These are phyloP conservation scores for Aspergillus clavatus DNA, from an alignment of 2,329 filamentous ascomycete species.

Conservation along the genomic window DNA sequence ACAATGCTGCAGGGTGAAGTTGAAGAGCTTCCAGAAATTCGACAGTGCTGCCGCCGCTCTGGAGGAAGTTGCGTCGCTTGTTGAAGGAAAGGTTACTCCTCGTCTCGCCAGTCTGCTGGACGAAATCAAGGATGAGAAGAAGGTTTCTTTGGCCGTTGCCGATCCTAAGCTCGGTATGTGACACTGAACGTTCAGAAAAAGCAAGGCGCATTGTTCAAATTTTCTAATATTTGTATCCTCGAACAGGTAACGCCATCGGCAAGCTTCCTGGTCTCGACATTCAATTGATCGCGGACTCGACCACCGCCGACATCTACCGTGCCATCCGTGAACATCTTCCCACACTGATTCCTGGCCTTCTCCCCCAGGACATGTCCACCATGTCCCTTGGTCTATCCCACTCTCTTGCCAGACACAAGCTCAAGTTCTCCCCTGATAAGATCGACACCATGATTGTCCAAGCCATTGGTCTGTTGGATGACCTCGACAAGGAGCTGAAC, in stretches of 20 bases:
- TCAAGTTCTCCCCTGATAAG: constrained; percentile 98
- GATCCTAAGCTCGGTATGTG: constrained; percentile 74
- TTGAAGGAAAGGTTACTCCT: constrained; percentile 91
- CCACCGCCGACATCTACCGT: constrained; percentile 84
- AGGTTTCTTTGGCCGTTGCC: constrained; percentile 87
- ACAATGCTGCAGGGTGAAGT: constrained; percentile 63
- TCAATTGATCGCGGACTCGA: constrained; percentile 74
- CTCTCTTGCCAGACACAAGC: constrained; percentile 92
- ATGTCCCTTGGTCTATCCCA: constrained; percentile 96
- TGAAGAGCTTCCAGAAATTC: constrained; percentile 97
- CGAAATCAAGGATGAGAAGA: constrained; percentile 94
- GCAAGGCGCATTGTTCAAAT: neutral
- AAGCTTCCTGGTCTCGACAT: constrained; percentile 86
- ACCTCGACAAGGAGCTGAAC: constrained; percentile 97
- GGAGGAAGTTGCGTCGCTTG: constrained; percentile 81
- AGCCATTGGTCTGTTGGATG: constrained; percentile 87
- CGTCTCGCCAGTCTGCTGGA: constrained; percentile 78
- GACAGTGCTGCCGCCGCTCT: constrained; percentile 86
- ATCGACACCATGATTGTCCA: constrained; percentile 99
- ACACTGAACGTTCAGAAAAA: constrained; percentile 1
- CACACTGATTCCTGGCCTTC: constrained; percentile 82
- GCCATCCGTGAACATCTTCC: constrained; percentile 87
- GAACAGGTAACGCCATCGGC: constrained; percentile 71
- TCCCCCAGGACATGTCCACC: constrained; percentile 79
- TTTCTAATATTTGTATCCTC: constrained; percentile 13